Evolutionary conservation across 352 stramenopile species (phyloP).

Genomic region (Proteromonas lacertae): DNA sequence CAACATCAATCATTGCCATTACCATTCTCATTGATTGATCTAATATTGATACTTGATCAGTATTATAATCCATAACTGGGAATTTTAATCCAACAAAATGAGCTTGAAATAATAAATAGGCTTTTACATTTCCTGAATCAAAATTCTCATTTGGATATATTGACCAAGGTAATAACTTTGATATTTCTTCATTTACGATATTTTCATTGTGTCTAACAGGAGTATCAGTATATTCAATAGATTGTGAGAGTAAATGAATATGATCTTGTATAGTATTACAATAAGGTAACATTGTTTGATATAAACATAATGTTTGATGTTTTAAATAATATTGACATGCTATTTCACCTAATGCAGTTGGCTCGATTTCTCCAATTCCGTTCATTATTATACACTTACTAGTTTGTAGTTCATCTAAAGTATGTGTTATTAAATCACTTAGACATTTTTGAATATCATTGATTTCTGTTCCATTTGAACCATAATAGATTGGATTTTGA

Average conservation of each 20-base stretch:
- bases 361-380: conserved; percentile 11
- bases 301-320: conserved; percentile 12
- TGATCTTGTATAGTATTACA: conserved; percentile 3
- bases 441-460: conserved; percentile 27
- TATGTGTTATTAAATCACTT: conserved; percentile 26
- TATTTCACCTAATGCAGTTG: conserved; percentile 52
- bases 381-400: conserved; percentile 36
- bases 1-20: conserved; percentile 53
- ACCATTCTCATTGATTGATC: conserved; percentile 74
- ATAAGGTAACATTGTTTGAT: background rate
- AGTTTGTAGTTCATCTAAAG: conserved; percentile 32
- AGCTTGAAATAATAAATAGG: conserved; percentile 34
- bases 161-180: conserved; percentile 13
- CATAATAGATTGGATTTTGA: conserved; percentile 81
- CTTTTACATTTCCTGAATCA: conserved; percentile 18
- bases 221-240: conserved; percentile 63
- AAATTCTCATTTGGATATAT: conserved; percentile 5
- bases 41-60: conserved; percentile 71
- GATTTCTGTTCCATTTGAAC: conserved; percentile 18
- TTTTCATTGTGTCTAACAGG: conserved; percentile 92
- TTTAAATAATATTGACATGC: conserved; percentile 80
- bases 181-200: conserved; percentile 38
- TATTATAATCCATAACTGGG: conserved; percentile 86
- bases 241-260: conserved; percentile 8
- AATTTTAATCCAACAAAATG: conserved; percentile 51